phyloP scores from a whole-genome alignment of 192 early-diverging fungal species.

The Paraglomus brasilianum region DNA sequence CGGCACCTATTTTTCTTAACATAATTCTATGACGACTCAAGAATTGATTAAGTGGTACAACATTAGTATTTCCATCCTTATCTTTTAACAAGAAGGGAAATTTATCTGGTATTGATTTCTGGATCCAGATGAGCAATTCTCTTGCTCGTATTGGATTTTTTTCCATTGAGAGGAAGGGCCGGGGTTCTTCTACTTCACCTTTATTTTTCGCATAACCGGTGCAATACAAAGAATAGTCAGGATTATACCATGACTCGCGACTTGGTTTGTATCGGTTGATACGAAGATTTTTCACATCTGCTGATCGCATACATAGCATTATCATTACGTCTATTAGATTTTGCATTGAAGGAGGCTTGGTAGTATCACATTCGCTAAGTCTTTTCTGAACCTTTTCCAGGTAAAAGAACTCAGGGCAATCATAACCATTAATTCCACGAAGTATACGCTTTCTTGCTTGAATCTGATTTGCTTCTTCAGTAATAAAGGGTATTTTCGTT shows the following conservation, averaged over 20 bases:
- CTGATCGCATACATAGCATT: conserved; percentile 10
- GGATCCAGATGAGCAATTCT: conserved; percentile 12
- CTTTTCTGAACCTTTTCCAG: conserved; percentile 10
- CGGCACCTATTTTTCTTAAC: conserved; percentile 13
- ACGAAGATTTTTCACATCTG: conserved; percentile 9
- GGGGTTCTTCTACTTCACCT: conserved; percentile 12
- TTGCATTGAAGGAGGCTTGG: conserved; percentile 17
- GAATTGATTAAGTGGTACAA: conserved; percentile 22
- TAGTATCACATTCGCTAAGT: conserved; percentile 21
- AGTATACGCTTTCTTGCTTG: neutral
- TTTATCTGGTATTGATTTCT: neutral
- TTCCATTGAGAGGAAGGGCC: conserved; percentile 9
- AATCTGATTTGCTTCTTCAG: conserved; percentile 24
- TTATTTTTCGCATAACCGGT: conserved; percentile 17
- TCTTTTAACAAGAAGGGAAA: conserved; percentile 12
- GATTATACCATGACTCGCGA: conserved; percentile 11
- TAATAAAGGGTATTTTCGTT: conserved; percentile 23
- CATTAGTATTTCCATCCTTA: conserved; percentile 17
- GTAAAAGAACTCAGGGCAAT: conserved; percentile 13
- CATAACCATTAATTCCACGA: neutral
- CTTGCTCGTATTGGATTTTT: conserved; percentile 19
- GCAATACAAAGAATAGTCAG: conserved; percentile 10
- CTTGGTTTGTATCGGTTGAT: conserved; percentile 19
- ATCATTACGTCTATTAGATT: conserved; percentile 18
- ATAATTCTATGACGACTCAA: conserved; percentile 21